Evolutionary conservation across 352 stramenopile genomes (phyloP), one percentile per base, ranked within the genome.

Genomic region (Phytopythium chamaehyphon): DNA sequence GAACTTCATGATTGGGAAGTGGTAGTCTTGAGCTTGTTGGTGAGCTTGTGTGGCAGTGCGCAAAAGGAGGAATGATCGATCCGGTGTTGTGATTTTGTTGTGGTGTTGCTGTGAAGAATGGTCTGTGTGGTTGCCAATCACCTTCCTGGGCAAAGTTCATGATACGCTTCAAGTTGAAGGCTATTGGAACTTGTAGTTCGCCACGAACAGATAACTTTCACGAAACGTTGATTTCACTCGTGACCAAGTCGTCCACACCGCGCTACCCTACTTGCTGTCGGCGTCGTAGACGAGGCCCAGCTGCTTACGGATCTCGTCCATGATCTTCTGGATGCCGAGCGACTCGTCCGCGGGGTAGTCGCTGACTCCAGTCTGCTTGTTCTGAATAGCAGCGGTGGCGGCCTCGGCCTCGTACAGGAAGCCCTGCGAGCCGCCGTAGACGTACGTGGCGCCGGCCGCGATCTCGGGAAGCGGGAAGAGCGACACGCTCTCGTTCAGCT

Each of bases 391-490:
- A 36, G 71, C 21, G 10, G 59, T 63, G 8, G 83, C 71, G 6
- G 76, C 67, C 28, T 68, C 65, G 11, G 69, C 76, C 52, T 96
- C 86, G 64, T 92, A 96, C 18, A 70, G 40, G 39, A 95, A 92
- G 3, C 82, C 81, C 9, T 70, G 54, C 14, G 76, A 69, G 6
- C 57, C 50, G 12, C 64, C 26, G 14, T 53, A 55, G 2, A 36
- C 37, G 31, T 45, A 55, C 38, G 33, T 40, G 19, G 46, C 44
- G 15, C 28, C 56, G 37, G 26, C 42, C 42, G 16, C 21, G 47
- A 10, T 45, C 40, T 54, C 48, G n/a, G 72, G 59, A 46, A 54
- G 60, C 10, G 55, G 63, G 24, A 62, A 68, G 6, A 49, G 54
- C 37, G 47, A 52, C 2, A 45, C 59, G 40, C 47, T 67, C 33